These are phyloP conservation scores for Yamadazyma taylorii DNA, from an alignment of 1,139 yeast genomes.

Conservation along the genomic window DNA sequence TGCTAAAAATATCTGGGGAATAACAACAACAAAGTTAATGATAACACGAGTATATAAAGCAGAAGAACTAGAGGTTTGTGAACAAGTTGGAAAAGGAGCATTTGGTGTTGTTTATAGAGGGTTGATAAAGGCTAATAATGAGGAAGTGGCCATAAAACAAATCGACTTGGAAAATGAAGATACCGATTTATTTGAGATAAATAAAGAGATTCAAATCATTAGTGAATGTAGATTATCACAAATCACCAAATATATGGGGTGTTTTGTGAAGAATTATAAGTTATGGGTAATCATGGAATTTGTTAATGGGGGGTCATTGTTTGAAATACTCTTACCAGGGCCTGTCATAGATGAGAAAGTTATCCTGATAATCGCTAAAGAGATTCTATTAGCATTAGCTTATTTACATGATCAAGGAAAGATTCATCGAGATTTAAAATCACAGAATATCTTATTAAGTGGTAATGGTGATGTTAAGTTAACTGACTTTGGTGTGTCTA, in stretches of 20 bases:
- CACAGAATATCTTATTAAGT: conserved; percentile 77
- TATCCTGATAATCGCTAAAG: conserved; percentile 58
- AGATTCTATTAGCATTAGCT: conserved; percentile 63
- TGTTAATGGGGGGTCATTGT: conserved; percentile 80
- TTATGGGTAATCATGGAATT: conserved; percentile 88
- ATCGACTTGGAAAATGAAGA: conserved; percentile 79
- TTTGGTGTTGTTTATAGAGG: conserved; percentile 88
- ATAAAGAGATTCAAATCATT: conserved; percentile 73
- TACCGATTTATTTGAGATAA: conserved; percentile 76
- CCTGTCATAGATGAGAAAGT: conserved; percentile 46
- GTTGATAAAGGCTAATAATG: conserved; percentile 47
- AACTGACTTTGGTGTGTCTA: conserved; percentile 96
- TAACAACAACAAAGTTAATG: conserved; percentile 2
- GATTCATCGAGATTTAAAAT: conserved; percentile 84
- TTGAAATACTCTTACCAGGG: conserved; percentile 65
- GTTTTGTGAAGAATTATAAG: conserved; percentile 75
- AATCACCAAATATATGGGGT: conserved; percentile 76
- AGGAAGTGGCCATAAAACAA: conserved; percentile 66
- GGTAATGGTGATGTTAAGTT: conserved; percentile 76
- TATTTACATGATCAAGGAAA: conserved; percentile 78
- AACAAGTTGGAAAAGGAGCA: conserved; percentile 85
- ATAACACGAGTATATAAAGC: conserved; percentile 28
- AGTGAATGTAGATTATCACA: conserved; percentile 71
- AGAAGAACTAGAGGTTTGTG: conserved; percentile 55
- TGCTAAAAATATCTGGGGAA: too few species aligned